Base-by-base conservation (phyloP, 768 basidiomycete genomes). In the Russula compacta region DNA sequence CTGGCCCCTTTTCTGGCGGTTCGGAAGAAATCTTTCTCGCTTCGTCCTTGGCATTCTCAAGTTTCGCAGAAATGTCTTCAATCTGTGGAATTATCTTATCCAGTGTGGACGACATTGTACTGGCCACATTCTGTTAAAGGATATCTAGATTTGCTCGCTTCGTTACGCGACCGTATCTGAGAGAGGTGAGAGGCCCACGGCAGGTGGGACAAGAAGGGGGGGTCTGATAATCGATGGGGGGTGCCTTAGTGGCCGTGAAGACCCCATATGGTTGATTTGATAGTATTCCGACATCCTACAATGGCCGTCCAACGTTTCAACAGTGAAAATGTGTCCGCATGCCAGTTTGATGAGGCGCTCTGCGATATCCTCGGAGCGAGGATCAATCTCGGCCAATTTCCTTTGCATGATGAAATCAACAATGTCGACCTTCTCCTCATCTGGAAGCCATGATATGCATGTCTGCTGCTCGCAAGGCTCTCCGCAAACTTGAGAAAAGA, bases 291-390 rank as follows among this genome's bases (percentile, higher is more conserved):
- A 29, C 64, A 77, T 67, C 3, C 65, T 55, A 61, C 71, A 73
- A 44, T 71, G 68, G 0, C 75, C 75, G 47, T 78, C 76, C 4
- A 78, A 67, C 0, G 74, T 74, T 61, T 74, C 75, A 6, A 75
- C 72, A 0, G 77, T 77, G 66, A 77, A 75, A 43, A 69, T 66
- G 60, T 78, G 77, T 1, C 73, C 70, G 53, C 77, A 77, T 39
- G 69, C 69, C 6, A 71, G 62, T 3, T 55, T 69, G n/a, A 72
- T 70, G 6, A 69, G 50, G 10, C 66, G 67, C 11, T 71, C 71
- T 51, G 69, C 66, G 29, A 70, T 58, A 17, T 76, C 75, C 29
- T 63, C 63, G 0, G 68, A 70, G 10, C 40, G 29, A 6, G 64
- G 54, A 50, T 71, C 68, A 33, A 70, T 60, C 15, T 71, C 69